These are phyloP conservation scores for Penicillium robsamsonii DNA, from an alignment of 495 filamentous ascomycete genomes.

Conservation along the genomic window DNA sequence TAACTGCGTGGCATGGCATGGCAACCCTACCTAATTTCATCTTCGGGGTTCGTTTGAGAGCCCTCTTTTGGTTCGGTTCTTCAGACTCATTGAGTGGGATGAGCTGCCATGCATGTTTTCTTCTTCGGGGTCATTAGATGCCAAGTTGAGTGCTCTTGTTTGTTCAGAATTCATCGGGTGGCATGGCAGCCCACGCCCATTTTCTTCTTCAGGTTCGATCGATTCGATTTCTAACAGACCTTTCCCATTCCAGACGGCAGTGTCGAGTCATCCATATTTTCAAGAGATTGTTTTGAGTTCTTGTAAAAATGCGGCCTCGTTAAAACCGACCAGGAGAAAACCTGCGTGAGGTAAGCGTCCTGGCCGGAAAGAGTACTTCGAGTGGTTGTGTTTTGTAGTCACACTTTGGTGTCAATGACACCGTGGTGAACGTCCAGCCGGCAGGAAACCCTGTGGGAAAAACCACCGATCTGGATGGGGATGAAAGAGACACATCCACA, in stretches of 20 bases:
- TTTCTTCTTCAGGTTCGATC: background rate
- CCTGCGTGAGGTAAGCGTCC: background rate
- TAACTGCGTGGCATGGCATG: too few species aligned
- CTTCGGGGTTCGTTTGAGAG: too few species aligned
- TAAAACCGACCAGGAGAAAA: conserved; percentile 1
- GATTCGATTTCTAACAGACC: background rate
- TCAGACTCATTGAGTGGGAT: background rate
- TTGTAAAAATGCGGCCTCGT: background rate
- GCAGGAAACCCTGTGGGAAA: conserved; percentile 3
- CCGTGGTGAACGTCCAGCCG: background rate
- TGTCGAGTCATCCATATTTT: background rate
- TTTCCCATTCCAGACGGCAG: background rate
- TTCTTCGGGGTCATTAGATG: background rate
- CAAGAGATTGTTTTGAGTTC: background rate
- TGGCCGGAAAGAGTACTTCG: conserved; percentile 4
- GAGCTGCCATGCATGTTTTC: background rate
- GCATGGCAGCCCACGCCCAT: background rate
- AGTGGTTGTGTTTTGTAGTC: background rate
- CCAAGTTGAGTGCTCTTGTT: background rate
- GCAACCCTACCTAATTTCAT: too few species aligned
- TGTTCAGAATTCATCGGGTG: background rate
- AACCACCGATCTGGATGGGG: background rate
- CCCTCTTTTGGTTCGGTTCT: too few species aligned
- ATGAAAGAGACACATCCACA: conserved; percentile 2
- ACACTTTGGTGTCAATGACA: background rate